Base-by-base conservation (phyloP, 2,329 filamentous ascomycete species). In the Rasamsonia emersonii region DNA sequence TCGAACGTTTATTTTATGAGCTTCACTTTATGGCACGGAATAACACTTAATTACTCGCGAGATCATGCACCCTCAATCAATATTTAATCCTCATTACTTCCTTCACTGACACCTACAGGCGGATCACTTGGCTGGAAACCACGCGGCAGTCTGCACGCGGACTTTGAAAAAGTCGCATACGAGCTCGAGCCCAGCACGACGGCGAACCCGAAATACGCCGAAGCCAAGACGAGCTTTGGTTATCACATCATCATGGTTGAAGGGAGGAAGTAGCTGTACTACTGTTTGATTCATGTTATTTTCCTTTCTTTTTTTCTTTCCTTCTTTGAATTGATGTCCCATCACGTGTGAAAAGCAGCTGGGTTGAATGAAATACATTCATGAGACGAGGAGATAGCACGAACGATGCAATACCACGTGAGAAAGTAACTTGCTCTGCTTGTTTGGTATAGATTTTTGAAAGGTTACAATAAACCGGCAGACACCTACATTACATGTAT, bases 221-320 rank as follows among this genome's bases (percentile, higher is more conserved):
- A 79, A 54, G 69, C 69, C 27, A 79, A 77, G 61, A 78, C 75
- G 6, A 64, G 64, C 9, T 71, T 75, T 56, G 76, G 76, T n/a
- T 80, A 79, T 60, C 76, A 79, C 56, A 71, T 80, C 42, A 67
- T 79, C 32, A 79, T 79, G 74, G 73, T 79, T 3, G 76, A 79
- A 49, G 76, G 75, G 30, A 62, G 75, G 50, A 77, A 76, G 53
- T 77, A 40, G 50, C 8, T 23, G 20, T 11, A 11, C 9, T 23
- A 8, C 8, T 23, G n/a, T 23, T n/a, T n/a, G n/a, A n/a, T 21
- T 36, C 5, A 21, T 13, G 14, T 23, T 11, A 4, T 14, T 5
- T 31, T 11, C 10, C 28, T 31, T 14, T 4, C 11, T 30, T 30
- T 3, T 13, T 29, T 8, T 19, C 20, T 8, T 8, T 23, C 7